Base-by-base conservation (phyloP, 164 flowering plant species). In the Brasenia schreberi region DNA sequence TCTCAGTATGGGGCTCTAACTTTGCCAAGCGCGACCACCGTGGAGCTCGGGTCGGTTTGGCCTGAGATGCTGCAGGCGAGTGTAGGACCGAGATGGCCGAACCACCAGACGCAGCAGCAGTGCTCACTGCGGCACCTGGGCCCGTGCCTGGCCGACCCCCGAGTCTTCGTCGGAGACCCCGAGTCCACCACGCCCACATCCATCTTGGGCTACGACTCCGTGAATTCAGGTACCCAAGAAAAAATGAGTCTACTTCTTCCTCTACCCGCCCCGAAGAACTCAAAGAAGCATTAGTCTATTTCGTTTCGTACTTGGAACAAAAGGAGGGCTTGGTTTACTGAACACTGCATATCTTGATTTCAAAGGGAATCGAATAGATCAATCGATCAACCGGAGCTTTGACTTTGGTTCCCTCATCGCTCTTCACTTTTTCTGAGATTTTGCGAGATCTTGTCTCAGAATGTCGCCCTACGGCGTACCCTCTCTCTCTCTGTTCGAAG, bases 121-220 rank as follows among this genome's bases (percentile, higher is more conserved):
- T 87, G 82, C 64, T 86, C 74, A 45, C 74, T 74, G 44, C 83
- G 82, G 87, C 81, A 77, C 19, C 63, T 69, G 66, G 87, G 84
- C 9, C 12, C 12, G 14, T 49, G 56, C 56, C 12, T 0, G 3
- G 16, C 56, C 56, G 56, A 49, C 4, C 3, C 65, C 68, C 72
- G 68, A 60, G 82, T 75, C 66, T 79, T 80, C 68, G 69, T 79
- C 63, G 67, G 27, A 0, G 27, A 45, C 53, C 56, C 56, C 56
- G 56, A 49, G 12, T 9, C 56, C 16, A 49, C 85, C n/a, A 80
- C 87, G 5, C 89, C 85, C 62, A 72, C 76, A 74, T 83, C 88
- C 0, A 80, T 82, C 39, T 70, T 84, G 69, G 80, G 81, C 65
- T 84, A 80, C 61, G 78, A 81, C 64, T 79, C 86, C 0, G 81